Base-by-base conservation (phyloP, 1,284 basidiomycete genomes). In the Bjerkandera adusta region DNA sequence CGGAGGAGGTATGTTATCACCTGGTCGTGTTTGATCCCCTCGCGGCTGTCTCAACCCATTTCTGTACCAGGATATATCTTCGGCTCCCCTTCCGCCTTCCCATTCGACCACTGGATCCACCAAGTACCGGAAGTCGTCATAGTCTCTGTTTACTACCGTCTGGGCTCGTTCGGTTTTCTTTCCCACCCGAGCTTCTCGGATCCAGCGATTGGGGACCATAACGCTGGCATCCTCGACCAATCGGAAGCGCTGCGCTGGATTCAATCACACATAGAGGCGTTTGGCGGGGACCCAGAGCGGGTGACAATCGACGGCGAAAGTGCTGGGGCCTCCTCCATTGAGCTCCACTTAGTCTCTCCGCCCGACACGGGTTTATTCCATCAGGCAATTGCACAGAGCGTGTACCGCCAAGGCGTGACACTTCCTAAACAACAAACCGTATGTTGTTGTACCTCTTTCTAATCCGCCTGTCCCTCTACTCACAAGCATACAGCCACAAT, bases 261-360 rank as follows among this genome's bases (percentile, higher is more conserved):
- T 1, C 69, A 81, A 47, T 48, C 69, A 43, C 67, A 85, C 54
- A 85, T 88, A 51, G 60, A 58, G 4, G 67, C 69, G 4, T 89
- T 89, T 53, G 85, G 83, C 8, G 85, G 87, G 2, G 69, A 87
- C 56, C 71, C 75, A 5, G 47, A 43, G 4, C 63, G 67, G 39
- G 76, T 81, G 5, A 83, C 81, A 0, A 81, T 83, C 57, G 78
- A 79, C 50, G 83, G 83, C 1, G 67, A 86, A 56, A 81, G 79
- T 47, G 83, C 81, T 0, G 83, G 82, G 7, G 77, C 70, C 0
- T 65, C 72, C 25, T 77, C 75, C 2, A 69, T 83, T 6, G 72
- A 77, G 54, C 61, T 83, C 11, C 80, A 81, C 56, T 65, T 83
- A 36, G 67, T 79, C 18, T 70, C 75, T 8, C 68, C 74, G 49